Evolutionary conservation across 331 rosid species (phyloP).

Genomic region (Quercus phellos): DNA sequence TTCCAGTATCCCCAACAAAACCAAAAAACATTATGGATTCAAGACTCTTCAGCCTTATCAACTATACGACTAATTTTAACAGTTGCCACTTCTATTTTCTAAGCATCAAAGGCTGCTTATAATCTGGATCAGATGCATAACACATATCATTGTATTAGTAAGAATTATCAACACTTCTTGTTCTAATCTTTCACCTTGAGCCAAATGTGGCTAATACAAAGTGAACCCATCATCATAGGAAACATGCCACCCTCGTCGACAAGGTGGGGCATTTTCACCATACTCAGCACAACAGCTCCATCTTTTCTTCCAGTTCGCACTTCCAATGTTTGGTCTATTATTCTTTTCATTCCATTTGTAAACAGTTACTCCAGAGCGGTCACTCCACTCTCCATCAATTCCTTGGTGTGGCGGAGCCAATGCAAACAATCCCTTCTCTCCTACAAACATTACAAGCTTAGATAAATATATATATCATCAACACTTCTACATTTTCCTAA

Average conservation of each 20-base stretch:
- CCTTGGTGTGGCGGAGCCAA: constrained; percentile 84
- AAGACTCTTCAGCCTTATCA: background rate
- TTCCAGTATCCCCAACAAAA: background rate
- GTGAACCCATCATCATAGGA: constrained; percentile 77
- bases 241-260: constrained; percentile 61
- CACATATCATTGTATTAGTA: background rate
- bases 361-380: constrained; percentile 60
- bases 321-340: constrained; percentile 69
- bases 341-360: constrained; percentile 70
- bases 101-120: background rate
- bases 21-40: background rate
- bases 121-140: background rate
- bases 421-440: constrained; percentile 66
- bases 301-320: constrained; percentile 59
- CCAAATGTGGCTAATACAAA: constrained; percentile 26
- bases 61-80: background rate
- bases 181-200: background rate
- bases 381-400: constrained; percentile 79
- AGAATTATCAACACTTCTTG: background rate
- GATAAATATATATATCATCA: background rate
- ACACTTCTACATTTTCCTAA: background rate
- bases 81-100: background rate
- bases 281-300: constrained; percentile 83
- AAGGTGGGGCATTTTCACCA: constrained; percentile 54
- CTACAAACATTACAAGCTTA: constrained; percentile 14